Evolutionary conservation across 1,284 basidiomycete species (phyloP).

Genomic region (Cryptococcus deneoformans): DNA sequence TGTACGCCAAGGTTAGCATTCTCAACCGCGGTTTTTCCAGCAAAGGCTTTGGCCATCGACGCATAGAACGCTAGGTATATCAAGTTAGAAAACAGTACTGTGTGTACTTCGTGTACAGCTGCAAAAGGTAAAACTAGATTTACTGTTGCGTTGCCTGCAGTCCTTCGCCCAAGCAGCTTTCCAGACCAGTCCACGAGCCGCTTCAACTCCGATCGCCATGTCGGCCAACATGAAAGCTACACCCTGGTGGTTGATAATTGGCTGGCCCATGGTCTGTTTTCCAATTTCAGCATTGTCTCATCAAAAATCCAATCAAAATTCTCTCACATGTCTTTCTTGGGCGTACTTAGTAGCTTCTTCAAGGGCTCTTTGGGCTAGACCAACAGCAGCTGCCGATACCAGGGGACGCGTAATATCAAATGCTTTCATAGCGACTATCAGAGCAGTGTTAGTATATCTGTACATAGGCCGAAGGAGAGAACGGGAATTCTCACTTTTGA

Average conservation of each 20-base stretch:
- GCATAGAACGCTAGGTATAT: slow-evolving; percentile 52
- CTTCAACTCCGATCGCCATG: slow-evolving; percentile 57
- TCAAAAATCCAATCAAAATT: neutral
- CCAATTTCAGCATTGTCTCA: slow-evolving; percentile 1
- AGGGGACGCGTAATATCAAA: slow-evolving; percentile 56
- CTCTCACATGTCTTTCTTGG: slow-evolving; percentile 51
- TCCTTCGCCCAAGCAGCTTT: slow-evolving; percentile 55
- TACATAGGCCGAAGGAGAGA: neutral
- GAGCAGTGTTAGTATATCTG: too few species aligned
- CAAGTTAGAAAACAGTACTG: slow-evolving; percentile 1
- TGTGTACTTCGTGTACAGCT: too few species aligned
- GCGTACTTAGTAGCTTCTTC: slow-evolving; percentile 57
- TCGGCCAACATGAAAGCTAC: slow-evolving; percentile 58
- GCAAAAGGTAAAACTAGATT: slow-evolving; percentile 7
- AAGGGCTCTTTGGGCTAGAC: slow-evolving; percentile 55
- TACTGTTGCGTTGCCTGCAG: slow-evolving; percentile 52
- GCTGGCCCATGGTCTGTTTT: slow-evolving; percentile 55
- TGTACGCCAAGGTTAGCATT: slow-evolving; percentile 55
- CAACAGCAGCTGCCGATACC: slow-evolving; percentile 56
- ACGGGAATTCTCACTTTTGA: slow-evolving; percentile 48
- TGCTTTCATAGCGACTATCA: slow-evolving; percentile 52
- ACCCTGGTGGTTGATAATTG: slow-evolving; percentile 58
- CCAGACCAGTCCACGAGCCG: slow-evolving; percentile 54
- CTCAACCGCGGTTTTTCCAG: slow-evolving; percentile 50
- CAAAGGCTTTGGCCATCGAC: slow-evolving; percentile 56